phyloP scores from a whole-genome alignment of 2,329 filamentous ascomycete species.

The Aureobasidium sp. region DNA sequence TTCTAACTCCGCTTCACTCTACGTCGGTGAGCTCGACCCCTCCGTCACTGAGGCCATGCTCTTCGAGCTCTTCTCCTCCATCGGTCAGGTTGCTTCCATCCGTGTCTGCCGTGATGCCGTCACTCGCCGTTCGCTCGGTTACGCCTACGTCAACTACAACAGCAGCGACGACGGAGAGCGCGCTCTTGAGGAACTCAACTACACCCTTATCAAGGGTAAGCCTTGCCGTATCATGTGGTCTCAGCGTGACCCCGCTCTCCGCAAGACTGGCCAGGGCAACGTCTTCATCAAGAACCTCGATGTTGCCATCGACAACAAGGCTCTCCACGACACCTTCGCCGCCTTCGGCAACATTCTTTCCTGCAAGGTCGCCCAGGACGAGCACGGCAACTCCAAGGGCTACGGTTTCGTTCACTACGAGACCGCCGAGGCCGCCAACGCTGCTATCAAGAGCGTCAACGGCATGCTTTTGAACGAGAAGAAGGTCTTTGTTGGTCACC shows the following conservation, averaged over 20 bases:
- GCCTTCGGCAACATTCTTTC: slow-evolving; percentile 98
- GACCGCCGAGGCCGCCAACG: slow-evolving; percentile 91
- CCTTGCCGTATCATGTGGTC: slow-evolving; percentile 99
- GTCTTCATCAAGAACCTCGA: slow-evolving; percentile 99
- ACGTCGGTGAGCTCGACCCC: slow-evolving; percentile 95
- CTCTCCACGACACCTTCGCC: slow-evolving; percentile 97
- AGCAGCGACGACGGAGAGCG: slow-evolving; percentile 93
- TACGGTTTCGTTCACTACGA: slow-evolving; percentile 99
- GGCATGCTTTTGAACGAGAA: slow-evolving; percentile 99
- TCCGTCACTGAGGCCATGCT: slow-evolving; percentile 99
- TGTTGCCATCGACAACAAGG: slow-evolving; percentile 98
- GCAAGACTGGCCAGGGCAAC: slow-evolving; percentile 98
- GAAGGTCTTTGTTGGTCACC: slow-evolving; percentile 98
- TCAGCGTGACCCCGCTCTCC: slow-evolving; percentile 95
- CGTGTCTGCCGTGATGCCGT: slow-evolving; percentile 99
- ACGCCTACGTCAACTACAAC: slow-evolving; percentile 99
- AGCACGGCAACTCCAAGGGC: slow-evolving; percentile 93
- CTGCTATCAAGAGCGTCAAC: slow-evolving; percentile 99
- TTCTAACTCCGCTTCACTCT: slow-evolving; percentile 93
- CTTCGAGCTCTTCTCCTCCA: slow-evolving; percentile 99
- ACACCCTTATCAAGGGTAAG: slow-evolving; percentile 97
- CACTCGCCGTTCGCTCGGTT: slow-evolving; percentile 95
- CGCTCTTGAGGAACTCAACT: slow-evolving; percentile 98
- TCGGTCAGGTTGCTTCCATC: slow-evolving; percentile 96
- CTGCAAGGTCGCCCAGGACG: slow-evolving; percentile 99